Evolutionary conservation across 2,329 filamentous ascomycete genomes (phyloP).

Genomic region (Emydomyces testavorans): DNA sequence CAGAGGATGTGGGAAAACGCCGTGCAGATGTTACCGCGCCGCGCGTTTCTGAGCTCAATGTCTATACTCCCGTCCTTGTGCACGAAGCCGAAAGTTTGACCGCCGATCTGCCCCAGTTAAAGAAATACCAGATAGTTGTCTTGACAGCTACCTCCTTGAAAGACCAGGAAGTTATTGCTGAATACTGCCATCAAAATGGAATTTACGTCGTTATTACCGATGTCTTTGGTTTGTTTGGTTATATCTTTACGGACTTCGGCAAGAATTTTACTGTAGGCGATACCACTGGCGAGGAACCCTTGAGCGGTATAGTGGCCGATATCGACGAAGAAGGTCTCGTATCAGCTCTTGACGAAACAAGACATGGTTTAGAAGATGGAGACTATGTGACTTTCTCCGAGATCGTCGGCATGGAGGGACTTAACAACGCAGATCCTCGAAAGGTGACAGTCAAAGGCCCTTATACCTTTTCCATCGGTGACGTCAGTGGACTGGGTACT

Average conservation of each 20-base stretch:
- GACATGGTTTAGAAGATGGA: conserved; percentile 90
- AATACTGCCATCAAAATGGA: conserved; percentile 87
- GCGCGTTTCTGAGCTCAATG: conserved; percentile 85
- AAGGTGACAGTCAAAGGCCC: conserved; percentile 92
- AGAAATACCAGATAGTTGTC: conserved; percentile 86
- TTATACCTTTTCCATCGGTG: conserved; percentile 94
- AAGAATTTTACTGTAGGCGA: conserved; percentile 86
- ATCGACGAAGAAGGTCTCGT: conserved; percentile 86
- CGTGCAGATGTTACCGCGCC: conserved; percentile 78
- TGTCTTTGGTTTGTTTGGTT: conserved; percentile 87
- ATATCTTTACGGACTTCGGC: conserved; percentile 95
- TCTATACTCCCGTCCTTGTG: conserved; percentile 81
- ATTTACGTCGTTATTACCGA: conserved; percentile 84
- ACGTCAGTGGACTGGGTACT: conserved; percentile 73
- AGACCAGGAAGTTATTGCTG: conserved; percentile 70
- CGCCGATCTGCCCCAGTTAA: conserved; percentile 66
- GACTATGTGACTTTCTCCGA: conserved; percentile 94
- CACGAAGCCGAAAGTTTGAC: conserved; percentile 55
- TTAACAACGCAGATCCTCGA: conserved; percentile 73
- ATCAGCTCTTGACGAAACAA: conserved; percentile 83
- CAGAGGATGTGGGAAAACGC: conserved; percentile 81
- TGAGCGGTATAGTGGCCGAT: conserved; percentile 77
- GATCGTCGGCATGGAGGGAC: conserved; percentile 75
- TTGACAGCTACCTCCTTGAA: conserved; percentile 73
- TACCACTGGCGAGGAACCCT: conserved; percentile 75